phyloP scores from a whole-genome alignment of 192 early-diverging fungal species.

The Lunasporangiospora selenospora region DNA sequence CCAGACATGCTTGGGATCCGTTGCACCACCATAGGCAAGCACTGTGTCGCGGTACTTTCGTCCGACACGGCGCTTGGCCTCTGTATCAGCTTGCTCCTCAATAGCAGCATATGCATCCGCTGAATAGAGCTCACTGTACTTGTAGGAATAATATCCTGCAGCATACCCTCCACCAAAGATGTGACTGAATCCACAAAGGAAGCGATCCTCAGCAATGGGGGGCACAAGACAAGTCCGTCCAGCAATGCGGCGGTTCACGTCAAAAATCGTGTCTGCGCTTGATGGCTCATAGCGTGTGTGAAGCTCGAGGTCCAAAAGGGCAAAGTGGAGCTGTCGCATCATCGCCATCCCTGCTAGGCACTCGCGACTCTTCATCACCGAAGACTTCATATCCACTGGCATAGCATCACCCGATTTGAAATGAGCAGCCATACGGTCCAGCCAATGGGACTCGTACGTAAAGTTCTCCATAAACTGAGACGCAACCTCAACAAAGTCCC shows the following conservation, averaged over 20 bases:
- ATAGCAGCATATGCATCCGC: slow-evolving; percentile 68
- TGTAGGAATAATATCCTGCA: slow-evolving; percentile 70
- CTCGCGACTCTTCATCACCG: slow-evolving; percentile 53
- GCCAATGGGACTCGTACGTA: slow-evolving; percentile 58
- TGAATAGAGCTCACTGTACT: slow-evolving; percentile 67
- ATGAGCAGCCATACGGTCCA: slow-evolving; percentile 55
- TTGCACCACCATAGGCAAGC: slow-evolving; percentile 63
- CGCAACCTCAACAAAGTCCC: slow-evolving; percentile 67
- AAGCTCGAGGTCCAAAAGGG: slow-evolving; percentile 57
- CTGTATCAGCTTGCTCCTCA: slow-evolving; percentile 51
- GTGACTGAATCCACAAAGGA: slow-evolving; percentile 64
- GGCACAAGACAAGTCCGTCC: slow-evolving; percentile 51
- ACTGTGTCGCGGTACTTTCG: slow-evolving; percentile 63
- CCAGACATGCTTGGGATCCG: slow-evolving; percentile 60
- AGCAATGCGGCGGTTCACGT: slow-evolving; percentile 57
- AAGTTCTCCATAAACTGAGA: slow-evolving; percentile 76
- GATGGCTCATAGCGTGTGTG: slow-evolving; percentile 44
- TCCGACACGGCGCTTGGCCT: slow-evolving; percentile 33
- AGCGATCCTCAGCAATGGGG: slow-evolving; percentile 56
- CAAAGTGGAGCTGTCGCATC: slow-evolving; percentile 64
- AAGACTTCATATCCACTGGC: slow-evolving; percentile 61
- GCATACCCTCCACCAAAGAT: slow-evolving; percentile 67
- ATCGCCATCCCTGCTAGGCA: slow-evolving; percentile 60
- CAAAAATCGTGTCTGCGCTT: slow-evolving; percentile 51
- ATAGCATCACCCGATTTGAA: slow-evolving; percentile 60